phyloP scores from a whole-genome alignment of 352 stramenopile genomes.

The Globisporangium irregulare region DNA sequence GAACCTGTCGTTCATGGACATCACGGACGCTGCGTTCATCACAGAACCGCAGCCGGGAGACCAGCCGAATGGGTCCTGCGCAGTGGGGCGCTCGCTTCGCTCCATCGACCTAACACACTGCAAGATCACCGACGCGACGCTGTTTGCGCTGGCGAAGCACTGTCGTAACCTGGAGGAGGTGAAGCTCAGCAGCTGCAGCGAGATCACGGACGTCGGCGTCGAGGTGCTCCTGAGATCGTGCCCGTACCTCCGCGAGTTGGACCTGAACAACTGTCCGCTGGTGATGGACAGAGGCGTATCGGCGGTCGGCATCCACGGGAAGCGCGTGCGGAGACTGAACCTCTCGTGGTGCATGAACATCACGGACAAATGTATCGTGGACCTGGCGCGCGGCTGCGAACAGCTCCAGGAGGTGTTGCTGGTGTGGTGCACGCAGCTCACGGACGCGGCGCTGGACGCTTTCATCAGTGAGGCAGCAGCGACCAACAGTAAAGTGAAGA shows the following conservation, averaged over 20 bases:
- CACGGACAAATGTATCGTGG: constrained; percentile 78
- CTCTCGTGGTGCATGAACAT: constrained; percentile 89
- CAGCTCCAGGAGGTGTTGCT: constrained; percentile 61
- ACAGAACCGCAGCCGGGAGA: constrained; percentile 26
- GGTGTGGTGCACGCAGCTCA: constrained; percentile 85
- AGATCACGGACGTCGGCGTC: constrained; percentile 77
- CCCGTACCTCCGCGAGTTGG: constrained; percentile 42
- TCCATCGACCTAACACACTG: constrained; percentile 74
- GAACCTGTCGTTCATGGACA: constrained; percentile 84
- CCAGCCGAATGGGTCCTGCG: constrained; percentile 39
- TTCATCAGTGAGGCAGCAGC: constrained; percentile 29
- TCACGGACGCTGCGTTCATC: constrained; percentile 67
- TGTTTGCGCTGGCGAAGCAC: constrained; percentile 59
- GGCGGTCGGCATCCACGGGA: constrained; percentile 45
- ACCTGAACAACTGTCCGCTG: constrained; percentile 81
- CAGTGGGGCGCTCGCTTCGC: constrained; percentile 43
- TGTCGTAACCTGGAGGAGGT: constrained; percentile 65
- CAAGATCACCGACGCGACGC: constrained; percentile 61
- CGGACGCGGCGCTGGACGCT: constrained; percentile 55
- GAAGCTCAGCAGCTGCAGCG: constrained; percentile 70
- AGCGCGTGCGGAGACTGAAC: constrained; percentile 64
- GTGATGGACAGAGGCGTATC: constrained; percentile 71
- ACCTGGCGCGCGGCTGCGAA: constrained; percentile 61
- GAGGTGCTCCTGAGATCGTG: constrained; percentile 61
- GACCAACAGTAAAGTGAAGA: constrained; percentile 22